These are phyloP conservation scores for Beauveria caledonica DNA, from an alignment of 2,329 filamentous ascomycete species.

Conservation along the genomic window DNA sequence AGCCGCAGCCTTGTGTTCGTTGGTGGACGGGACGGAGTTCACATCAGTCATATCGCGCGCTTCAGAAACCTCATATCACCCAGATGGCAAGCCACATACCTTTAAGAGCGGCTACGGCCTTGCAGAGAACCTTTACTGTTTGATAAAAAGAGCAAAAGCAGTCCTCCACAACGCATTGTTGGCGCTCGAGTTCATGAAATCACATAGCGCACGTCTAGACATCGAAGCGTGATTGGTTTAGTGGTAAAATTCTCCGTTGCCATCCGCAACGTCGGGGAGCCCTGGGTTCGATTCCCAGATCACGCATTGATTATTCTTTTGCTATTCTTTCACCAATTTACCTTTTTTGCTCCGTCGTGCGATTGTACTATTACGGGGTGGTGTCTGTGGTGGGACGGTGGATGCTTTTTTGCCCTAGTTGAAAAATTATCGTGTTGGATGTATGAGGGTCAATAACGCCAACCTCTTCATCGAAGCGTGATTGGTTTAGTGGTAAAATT, in stretches of 20 bases:
- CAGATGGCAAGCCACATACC: too few relatives aligned
- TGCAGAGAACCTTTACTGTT: too few relatives aligned
- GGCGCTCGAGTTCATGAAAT: not conserved
- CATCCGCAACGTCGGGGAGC: constrained; percentile 14
- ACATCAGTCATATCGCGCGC: too few relatives aligned
- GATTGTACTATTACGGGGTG: too few relatives aligned
- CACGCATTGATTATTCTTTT: constrained; percentile 14
- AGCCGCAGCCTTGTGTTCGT: too few relatives aligned
- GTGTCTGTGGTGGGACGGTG: not conserved
- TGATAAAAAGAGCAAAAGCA: not conserved
- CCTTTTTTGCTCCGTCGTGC: not conserved
- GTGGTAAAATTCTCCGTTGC: constrained; percentile 19
- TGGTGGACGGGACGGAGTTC: too few relatives aligned
- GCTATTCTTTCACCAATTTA: not conserved
- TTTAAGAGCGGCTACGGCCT: too few relatives aligned
- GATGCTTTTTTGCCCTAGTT: not conserved
- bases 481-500: constrained; percentile 18
- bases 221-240: constrained; percentile 17
- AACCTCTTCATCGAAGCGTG: constrained; percentile 11
- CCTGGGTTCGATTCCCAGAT: constrained; percentile 19
- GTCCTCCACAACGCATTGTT: not conserved
- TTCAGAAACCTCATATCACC: too few relatives aligned
- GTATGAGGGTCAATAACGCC: not conserved
- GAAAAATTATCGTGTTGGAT: not conserved
- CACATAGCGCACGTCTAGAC: not conserved